Evolutionary conservation across 129 eudicot genomes (phyloP).

Genomic region (Escallonia rubra): DNA sequence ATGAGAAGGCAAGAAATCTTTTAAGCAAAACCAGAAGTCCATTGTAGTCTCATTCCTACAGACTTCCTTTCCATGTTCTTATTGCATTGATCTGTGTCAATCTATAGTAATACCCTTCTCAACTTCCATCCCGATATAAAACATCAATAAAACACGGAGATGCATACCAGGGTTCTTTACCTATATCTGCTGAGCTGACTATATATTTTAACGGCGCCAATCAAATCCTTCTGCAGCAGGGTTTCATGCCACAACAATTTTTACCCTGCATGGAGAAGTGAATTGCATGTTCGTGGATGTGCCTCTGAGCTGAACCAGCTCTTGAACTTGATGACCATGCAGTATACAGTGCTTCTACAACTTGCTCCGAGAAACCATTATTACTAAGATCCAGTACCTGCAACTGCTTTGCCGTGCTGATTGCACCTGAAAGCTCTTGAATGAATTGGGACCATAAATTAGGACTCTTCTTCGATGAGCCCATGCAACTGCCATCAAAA

Average conservation of each 20-base stretch:
- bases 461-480: conserved; percentile 14
- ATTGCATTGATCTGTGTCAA: no score
- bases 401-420: conserved; percentile 44
- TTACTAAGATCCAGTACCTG: conserved; percentile 65
- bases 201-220: neutral
- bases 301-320: conserved; percentile 36
- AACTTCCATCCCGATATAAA: no score
- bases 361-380: conserved; percentile 49
- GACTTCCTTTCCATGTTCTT: no score
- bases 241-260: conserved; percentile 51
- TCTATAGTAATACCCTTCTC: no score
- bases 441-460: conserved; percentile 22
- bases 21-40: no score
- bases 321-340: conserved; percentile 55
- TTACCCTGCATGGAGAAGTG: conserved; percentile 56
- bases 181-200: no score
- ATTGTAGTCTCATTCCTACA: no score
- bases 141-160: no score
- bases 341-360: conserved; percentile 38
- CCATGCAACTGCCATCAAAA: conserved; percentile 12
- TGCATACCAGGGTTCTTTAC: no score
- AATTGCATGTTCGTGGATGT: conserved; percentile 33
- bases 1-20: no score
- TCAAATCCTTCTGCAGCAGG: conserved; percentile 70
- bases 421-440: conserved; percentile 39